Base-by-base conservation (phyloP, 2,329 filamentous ascomycete species). In the Fusarium haematococcum region DNA sequence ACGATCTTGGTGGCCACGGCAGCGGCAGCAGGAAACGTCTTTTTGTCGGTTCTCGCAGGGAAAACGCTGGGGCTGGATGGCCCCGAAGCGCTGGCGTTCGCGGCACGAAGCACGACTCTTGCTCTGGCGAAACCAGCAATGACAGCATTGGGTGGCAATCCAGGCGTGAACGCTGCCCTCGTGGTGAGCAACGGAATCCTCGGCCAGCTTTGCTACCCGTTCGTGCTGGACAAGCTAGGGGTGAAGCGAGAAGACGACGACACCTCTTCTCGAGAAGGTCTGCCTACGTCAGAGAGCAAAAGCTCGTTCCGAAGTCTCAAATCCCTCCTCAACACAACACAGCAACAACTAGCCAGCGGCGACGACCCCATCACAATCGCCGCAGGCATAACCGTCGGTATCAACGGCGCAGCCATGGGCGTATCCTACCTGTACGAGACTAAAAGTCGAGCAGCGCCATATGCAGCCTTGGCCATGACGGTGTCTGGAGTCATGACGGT, bases 331-430 rank as follows among this genome's bases (percentile, higher is more conserved):
- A 72, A 62, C 18, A 57, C 64, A 59, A 67, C 67, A n/a, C 70
- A 65, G 13, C 65, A 54, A 30, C 60, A 67, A n/a, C 37, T 76
- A 23, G 50, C 67, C 13, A 71, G 63, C 30, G 80, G 81, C 20
- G 81, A 83, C 63, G 79, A 71, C 14, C 62, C 85, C 0, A 66
- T 78, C 2, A 85, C 83, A 0, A 84, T 90, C 3, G 88, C 88
- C 1, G 82, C 86, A 0, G 89, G 89, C 39, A 83, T 88, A 39
- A 84, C 88, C 0, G 84, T 90, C 58, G 89, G 89, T 4, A 86
- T 90, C 81, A 91, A 91, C 71, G 88, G 88, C 1, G 88, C 88
- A 0, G 89, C 89, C 5, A 90, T 91, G 88, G 89, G 89, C 3
- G 89, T 89, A 0, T 85, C 89, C 0, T 88, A 89, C 68, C 82